Percentiles rank a stretch among this genome's conserved stretches.
Conservation (phyloP, 1,284 basidiomycete genomes). For the Trichosporon sp. region DNA sequence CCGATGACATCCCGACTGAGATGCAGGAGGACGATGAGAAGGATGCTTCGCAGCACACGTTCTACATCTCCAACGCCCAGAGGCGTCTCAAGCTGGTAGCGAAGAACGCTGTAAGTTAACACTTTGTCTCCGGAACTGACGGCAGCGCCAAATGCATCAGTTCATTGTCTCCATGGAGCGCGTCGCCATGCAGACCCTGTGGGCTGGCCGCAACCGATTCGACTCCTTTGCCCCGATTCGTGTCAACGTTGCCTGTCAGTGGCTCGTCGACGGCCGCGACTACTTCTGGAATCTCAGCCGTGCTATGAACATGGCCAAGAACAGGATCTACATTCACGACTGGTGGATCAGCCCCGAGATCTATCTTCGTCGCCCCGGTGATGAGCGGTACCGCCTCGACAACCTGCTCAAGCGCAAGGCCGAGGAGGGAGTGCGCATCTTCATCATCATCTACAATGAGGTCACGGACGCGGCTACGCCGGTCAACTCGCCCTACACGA, state of each 20-base stretch:
- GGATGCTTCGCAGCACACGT: conserved; percentile 66
- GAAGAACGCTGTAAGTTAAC: conserved; percentile 65
- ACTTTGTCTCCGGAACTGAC: not conserved
- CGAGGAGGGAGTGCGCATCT: conserved; percentile 91
- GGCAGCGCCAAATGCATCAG: conserved; percentile 88
- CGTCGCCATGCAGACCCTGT: conserved; percentile 70
- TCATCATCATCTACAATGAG: conserved; percentile 94
- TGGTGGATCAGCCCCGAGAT: conserved; percentile 80
- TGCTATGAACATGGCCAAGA: conserved; percentile 83
- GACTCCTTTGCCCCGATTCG: conserved; percentile 92
- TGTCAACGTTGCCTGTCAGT: conserved; percentile 88
- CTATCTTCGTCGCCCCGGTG: conserved; percentile 72
- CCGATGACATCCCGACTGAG: conserved; percentile 1
- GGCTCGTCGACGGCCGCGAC: conserved; percentile 98
- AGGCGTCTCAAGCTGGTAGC: conserved; percentile 81
- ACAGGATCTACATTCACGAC: conserved; percentile 86
- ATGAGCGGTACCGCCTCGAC: conserved; percentile 85
- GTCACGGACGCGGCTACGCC: conserved; percentile 96
- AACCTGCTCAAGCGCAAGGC: conserved; percentile 85
- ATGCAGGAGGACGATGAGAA: conserved; percentile 32
- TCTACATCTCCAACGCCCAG: conserved; percentile 89
- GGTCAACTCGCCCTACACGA: conserved; percentile 85
- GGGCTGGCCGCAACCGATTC: conserved; percentile 77
- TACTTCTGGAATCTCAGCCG: conserved; percentile 97
- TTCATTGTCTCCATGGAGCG: conserved; percentile 91